Conservation (phyloP, 2,329 filamentous ascomycete genomes). For the Alternaria dauci region DNA sequence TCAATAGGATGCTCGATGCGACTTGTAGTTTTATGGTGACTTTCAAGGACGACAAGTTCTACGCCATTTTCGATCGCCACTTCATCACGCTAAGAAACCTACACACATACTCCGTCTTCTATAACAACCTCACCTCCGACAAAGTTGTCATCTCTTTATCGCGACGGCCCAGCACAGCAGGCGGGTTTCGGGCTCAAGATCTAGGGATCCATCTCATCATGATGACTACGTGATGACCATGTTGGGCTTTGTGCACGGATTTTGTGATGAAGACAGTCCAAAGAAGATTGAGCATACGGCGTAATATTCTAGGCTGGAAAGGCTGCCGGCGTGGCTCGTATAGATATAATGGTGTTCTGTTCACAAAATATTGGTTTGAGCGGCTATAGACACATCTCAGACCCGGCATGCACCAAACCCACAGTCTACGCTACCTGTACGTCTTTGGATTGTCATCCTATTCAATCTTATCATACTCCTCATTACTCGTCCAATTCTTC, state of each 20-base stretch:
- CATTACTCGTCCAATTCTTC: constrained; percentile 43
- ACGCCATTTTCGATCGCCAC: background rate
- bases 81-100: background rate
- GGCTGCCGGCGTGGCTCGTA: background rate
- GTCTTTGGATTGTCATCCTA: background rate
- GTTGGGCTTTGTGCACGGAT: background rate
- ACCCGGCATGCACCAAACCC: background rate
- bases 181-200: background rate
- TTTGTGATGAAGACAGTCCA: background rate
- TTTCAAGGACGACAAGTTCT: background rate
- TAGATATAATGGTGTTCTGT: background rate
- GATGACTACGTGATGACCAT: background rate
- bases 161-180: background rate
- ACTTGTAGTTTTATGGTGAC: background rate
- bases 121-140: background rate
- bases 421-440: background rate
- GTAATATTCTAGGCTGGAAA: background rate
- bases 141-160: background rate
- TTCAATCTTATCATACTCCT: background rate
- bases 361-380: background rate
- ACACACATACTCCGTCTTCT: background rate
- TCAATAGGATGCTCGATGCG: background rate
- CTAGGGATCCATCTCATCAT: background rate
- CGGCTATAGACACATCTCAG: background rate
- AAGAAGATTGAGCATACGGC: background rate